Percentiles rank a stretch among this genome's conserved stretches.
Conservation (phyloP, 306 rosid genomes). For the Rosa chinensis region DNA sequence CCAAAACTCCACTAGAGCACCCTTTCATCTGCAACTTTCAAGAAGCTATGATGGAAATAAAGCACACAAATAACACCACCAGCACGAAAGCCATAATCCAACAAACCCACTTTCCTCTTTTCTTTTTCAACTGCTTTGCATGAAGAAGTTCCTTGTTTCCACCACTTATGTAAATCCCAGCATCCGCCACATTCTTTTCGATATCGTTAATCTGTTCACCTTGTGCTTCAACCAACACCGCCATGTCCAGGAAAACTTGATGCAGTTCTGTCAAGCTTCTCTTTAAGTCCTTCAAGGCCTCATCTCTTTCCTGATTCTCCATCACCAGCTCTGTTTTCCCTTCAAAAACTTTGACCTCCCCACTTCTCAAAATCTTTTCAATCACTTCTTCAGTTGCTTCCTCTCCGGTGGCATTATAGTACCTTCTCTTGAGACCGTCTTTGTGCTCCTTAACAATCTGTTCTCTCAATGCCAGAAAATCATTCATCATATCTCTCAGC, state of each 20-base stretch:
- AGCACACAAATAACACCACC: slow-evolving; percentile 10
- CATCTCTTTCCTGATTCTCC: slow-evolving; percentile 26
- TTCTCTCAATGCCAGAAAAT: slow-evolving; percentile 24
- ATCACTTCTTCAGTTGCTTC: slow-evolving; percentile 25
- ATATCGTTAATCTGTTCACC: slow-evolving; percentile 23
- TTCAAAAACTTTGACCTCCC: slow-evolving; percentile 20
- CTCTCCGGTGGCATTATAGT: slow-evolving; percentile 22
- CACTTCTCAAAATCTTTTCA: slow-evolving; percentile 13
- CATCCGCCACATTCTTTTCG: slow-evolving; percentile 18
- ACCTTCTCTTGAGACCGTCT: slow-evolving; percentile 29
- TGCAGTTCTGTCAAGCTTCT: slow-evolving; percentile 27
- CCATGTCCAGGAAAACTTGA: slow-evolving; percentile 30
- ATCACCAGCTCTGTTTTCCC: slow-evolving; percentile 12
- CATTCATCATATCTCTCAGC: slow-evolving; percentile 27
- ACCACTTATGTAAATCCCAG: slow-evolving; percentile 12
- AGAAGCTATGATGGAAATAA: slow-evolving; percentile 6
- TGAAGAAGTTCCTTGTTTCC: slow-evolving; percentile 18
- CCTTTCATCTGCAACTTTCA: neutral
- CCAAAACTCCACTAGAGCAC: neutral
- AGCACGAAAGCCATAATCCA: slow-evolving; percentile 19
- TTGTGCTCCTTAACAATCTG: slow-evolving; percentile 25
- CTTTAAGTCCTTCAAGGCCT: slow-evolving; percentile 22
- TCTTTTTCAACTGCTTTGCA: slow-evolving; percentile 11
- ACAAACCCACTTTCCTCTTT: slow-evolving; percentile 6
- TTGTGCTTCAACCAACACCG: slow-evolving; percentile 23